These are phyloP conservation scores for Fusarium sp. DNA, from an alignment of 2,329 filamentous ascomycete species.

Conservation along the genomic window DNA sequence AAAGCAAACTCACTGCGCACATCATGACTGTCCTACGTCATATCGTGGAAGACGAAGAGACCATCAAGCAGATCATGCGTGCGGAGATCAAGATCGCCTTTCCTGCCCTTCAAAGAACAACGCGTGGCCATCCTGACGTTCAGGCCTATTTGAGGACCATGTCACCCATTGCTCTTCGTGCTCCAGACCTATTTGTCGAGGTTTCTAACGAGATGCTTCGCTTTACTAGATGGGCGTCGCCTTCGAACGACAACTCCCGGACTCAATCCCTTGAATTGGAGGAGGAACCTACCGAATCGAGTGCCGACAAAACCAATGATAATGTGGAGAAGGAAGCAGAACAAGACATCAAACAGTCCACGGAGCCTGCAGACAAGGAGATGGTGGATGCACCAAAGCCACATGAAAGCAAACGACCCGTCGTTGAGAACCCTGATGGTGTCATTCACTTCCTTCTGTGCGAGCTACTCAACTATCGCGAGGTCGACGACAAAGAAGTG, in stretches of 20 bases:
- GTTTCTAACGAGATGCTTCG: conserved; percentile 87
- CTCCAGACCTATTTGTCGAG: conserved; percentile 87
- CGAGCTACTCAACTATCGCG: conserved; percentile 90
- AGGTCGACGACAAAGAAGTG: conserved; percentile 87
- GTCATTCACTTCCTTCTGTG: conserved; percentile 95
- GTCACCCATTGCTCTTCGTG: conserved; percentile 82
- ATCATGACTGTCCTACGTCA: conserved; percentile 92
- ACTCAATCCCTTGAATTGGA: conserved; percentile 58
- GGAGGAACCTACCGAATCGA: conserved; percentile 47
- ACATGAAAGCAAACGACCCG: conserved; percentile 80
- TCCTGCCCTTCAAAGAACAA: conserved; percentile 63
- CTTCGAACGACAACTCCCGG: conserved; percentile 51
- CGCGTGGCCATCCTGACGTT: conserved; percentile 73
- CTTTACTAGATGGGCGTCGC: conserved; percentile 69
- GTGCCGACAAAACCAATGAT: conserved; percentile 24
- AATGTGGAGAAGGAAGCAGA: conserved; percentile 24
- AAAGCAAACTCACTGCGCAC: conserved; percentile 65
- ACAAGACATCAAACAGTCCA: conserved; percentile 69
- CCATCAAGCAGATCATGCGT: conserved; percentile 90
- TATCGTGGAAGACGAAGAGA: conserved; percentile 93
- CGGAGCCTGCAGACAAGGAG: conserved; percentile 69
- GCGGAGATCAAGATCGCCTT: conserved; percentile 87
- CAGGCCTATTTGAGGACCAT: conserved; percentile 79
- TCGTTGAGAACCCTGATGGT: conserved; percentile 92
- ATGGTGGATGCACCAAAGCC: conserved; percentile 74